Evolutionary conservation across 441 rosid species (phyloP).

Genomic region (Cnidoscolus chayamansa): DNA sequence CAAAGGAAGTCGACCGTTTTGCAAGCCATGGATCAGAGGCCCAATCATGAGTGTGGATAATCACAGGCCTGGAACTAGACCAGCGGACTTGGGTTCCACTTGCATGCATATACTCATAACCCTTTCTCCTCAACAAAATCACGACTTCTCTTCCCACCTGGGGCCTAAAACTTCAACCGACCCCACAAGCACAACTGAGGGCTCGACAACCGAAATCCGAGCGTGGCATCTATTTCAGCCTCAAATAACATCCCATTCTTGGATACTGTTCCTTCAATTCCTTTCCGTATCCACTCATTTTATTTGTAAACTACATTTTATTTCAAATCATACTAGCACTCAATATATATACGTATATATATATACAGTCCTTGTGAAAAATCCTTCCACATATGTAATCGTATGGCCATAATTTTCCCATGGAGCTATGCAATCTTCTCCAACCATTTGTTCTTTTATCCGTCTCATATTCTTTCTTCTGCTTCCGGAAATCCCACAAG

Average conservation of each 20-base stretch:
- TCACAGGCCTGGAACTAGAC: neutral
- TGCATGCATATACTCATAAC: too few species aligned
- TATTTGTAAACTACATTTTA: too few species aligned
- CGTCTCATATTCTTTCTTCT: neutral
- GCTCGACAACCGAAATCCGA: neutral
- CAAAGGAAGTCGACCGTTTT: neutral
- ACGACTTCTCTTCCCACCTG: too few species aligned
- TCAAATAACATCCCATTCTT: constrained; percentile 1
- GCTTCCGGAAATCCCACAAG: neutral
- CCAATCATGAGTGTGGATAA: neutral
- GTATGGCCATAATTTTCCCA: constrained; percentile 31
- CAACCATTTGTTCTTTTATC: neutral
- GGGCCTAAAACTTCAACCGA: too few species aligned
- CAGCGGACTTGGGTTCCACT: neutral
- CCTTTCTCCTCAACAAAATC: too few species aligned
- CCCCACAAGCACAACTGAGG: too few species aligned
- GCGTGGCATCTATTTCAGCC: constrained; percentile 24
- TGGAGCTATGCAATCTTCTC: neutral
- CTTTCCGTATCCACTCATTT: too few species aligned
- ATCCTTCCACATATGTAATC: neutral
- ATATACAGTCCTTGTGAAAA: neutral
- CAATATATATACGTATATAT: too few species aligned
- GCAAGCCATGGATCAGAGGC: neutral
- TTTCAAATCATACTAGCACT: too few species aligned
- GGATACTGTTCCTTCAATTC: neutral